phyloP scores from a whole-genome alignment of 2,329 filamentous ascomycete genomes.

The Neophaeococcomyces aloes region DNA sequence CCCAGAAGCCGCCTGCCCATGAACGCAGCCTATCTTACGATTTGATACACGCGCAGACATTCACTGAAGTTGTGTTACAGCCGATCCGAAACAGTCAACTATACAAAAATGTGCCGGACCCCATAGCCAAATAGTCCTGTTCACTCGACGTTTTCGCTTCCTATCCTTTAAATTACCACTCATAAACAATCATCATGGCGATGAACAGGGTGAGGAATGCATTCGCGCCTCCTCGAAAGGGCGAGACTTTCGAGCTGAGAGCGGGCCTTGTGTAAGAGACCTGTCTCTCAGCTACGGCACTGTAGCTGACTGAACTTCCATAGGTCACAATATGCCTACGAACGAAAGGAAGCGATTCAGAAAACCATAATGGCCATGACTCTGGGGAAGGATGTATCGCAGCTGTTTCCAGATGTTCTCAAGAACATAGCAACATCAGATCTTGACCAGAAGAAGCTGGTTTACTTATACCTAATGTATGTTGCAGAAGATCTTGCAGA shows the following conservation, averaged over 20 bases:
- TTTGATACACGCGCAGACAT: no score
- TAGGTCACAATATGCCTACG: conserved; percentile 96
- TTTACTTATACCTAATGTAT: conserved; percentile 95
- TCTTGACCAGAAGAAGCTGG: conserved; percentile 97
- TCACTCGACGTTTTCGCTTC: no score
- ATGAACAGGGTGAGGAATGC: conserved; percentile 93
- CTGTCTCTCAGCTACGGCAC: conserved; percentile 19
- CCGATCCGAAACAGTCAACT: no score
- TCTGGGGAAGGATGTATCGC: conserved; percentile 93
- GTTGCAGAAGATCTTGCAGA: conserved; percentile 23
- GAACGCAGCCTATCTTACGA: no score
- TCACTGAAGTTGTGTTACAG: no score
- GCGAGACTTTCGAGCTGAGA: conserved; percentile 94
- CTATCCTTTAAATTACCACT: no score
- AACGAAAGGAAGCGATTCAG: conserved; percentile 96
- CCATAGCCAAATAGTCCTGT: no score
- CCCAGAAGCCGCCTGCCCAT: no score
- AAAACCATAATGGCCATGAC: conserved; percentile 99
- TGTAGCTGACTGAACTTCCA: conserved; percentile 26
- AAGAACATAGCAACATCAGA: conserved; percentile 97
- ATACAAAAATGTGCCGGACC: no score
- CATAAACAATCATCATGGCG: conserved; percentile 50
- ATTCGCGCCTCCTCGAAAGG: conserved; percentile 86
- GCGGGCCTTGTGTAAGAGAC: conserved; percentile 63
- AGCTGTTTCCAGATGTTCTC: conserved; percentile 89